phyloP scores from a whole-genome alignment of 1,139 yeast genomes.

The Suhomyces chickasaworum region DNA sequence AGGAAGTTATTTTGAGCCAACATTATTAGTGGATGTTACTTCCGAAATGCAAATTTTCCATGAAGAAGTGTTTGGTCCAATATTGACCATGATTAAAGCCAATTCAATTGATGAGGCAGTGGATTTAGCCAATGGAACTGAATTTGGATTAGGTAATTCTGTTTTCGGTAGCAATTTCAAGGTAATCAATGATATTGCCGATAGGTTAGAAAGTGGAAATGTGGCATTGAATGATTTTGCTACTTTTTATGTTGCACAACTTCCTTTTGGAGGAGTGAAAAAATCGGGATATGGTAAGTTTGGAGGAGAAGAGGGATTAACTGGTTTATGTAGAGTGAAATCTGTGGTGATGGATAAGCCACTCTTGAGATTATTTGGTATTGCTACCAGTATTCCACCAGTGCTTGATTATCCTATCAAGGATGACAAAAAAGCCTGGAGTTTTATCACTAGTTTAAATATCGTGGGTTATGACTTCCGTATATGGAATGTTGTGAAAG shows the following conservation, averaged over 20 bases:
- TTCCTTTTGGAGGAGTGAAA: constrained; percentile 78
- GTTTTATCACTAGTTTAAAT: constrained; percentile 77
- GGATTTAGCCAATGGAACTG: constrained; percentile 80
- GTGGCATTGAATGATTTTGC: constrained; percentile 98
- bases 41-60: constrained; percentile 77
- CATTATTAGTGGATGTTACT: constrained; percentile 79
- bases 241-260: constrained; percentile 89
- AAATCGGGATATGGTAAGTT: constrained; percentile 96
- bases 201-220: constrained; percentile 73
- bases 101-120: constrained; percentile 66
- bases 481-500: constrained; percentile 59
- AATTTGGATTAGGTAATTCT: constrained; percentile 88
- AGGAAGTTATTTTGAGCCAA: constrained; percentile 91
- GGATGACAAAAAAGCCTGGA: constrained; percentile 83
- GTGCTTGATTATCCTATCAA: constrained; percentile 90
- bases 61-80: constrained; percentile 78
- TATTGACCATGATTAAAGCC: constrained; percentile 77
- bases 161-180: constrained; percentile 70
- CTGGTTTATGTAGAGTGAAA: constrained; percentile 84
- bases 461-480: constrained; percentile 84
- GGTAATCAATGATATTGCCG: constrained; percentile 63
- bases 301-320: constrained; percentile 94
- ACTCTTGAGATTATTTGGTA: constrained; percentile 55
- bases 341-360: constrained; percentile 83
- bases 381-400: constrained; percentile 81